Percentiles rank a stretch among this genome's conserved stretches.
Evolutionary conservation across 768 basidiomycete genomes (phyloP).

Genomic region (Rubroboletus pulcherrimus): DNA sequence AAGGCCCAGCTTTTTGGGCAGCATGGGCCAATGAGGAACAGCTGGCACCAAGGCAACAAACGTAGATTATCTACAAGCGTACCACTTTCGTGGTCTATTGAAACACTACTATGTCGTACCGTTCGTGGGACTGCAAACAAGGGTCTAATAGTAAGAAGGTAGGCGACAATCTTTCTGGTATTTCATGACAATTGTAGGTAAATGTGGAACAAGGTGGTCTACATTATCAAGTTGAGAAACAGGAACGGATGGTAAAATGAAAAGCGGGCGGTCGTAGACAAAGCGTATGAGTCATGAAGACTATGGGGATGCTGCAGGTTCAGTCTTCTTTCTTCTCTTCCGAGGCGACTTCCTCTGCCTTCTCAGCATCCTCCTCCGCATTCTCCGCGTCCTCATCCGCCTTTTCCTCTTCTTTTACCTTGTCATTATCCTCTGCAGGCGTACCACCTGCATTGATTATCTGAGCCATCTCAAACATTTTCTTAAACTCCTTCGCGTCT

Average conservation of each 20-base stretch:
- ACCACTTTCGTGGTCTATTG: neutral
- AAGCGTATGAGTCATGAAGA: constrained; percentile 9
- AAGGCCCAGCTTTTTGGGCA: constrained; percentile 68
- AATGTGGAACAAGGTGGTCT: constrained; percentile 25
- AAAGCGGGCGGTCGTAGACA: constrained; percentile 3
- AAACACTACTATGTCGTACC: neutral
- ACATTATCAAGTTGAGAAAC: constrained; percentile 24
- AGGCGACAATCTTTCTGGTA: constrained; percentile 20
- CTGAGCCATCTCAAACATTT: constrained; percentile 83
- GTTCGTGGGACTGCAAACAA: neutral
- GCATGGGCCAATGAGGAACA: constrained; percentile 72
- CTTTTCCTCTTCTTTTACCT: constrained; percentile 23
- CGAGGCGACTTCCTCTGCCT: constrained; percentile 27
- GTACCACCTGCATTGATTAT: constrained; percentile 48
- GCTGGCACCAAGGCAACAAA: constrained; percentile 12
- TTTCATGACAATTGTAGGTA: constrained; percentile 27
- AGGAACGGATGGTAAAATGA: constrained; percentile 11
- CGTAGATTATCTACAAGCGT: constrained; percentile 5
- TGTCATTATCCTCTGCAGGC: constrained; percentile 23
- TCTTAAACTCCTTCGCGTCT: constrained; percentile 84
- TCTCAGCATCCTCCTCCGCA: constrained; percentile 32
- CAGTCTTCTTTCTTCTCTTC: constrained; percentile 36
- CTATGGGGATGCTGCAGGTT: constrained; percentile 4
- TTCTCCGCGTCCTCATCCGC: constrained; percentile 28
- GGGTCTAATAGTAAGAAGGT: neutral